Evolutionary conservation across 192 early-diverging fungal genomes (phyloP).

Genomic region (Coemansia sp.): DNA sequence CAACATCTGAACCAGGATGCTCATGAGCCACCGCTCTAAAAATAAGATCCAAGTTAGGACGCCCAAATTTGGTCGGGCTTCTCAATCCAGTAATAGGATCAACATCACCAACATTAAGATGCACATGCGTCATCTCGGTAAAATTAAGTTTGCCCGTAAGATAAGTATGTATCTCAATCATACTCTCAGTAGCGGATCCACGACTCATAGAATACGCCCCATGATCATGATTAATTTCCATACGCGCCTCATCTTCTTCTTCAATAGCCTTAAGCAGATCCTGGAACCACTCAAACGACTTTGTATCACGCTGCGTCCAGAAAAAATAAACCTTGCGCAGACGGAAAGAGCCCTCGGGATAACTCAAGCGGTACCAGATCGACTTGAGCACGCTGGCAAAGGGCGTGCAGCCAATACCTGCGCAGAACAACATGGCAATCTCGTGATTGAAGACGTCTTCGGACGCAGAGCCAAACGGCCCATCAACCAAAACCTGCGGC

Average conservation of each 20-base stretch:
- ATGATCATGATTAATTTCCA: slow-evolving; percentile 18
- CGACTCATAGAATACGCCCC: slow-evolving; percentile 27
- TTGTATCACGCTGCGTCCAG: slow-evolving; percentile 83
- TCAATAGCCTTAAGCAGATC: slow-evolving; percentile 80
- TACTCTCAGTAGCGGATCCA: slow-evolving; percentile 45
- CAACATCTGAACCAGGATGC: slow-evolving; percentile 77
- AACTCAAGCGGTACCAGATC: slow-evolving; percentile 73
- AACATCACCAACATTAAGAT: slow-evolving; percentile 60
- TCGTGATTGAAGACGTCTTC: slow-evolving; percentile 87
- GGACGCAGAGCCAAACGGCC: slow-evolving; percentile 75
- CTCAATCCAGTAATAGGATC: slow-evolving; percentile 74
- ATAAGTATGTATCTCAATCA: slow-evolving; percentile 81
- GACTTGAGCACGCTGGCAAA: slow-evolving; percentile 83
- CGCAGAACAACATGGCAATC: slow-evolving; percentile 74
- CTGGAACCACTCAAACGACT: slow-evolving; percentile 88
- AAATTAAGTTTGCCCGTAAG: slow-evolving; percentile 67
- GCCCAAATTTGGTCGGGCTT: slow-evolving; percentile 76
- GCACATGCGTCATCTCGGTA: slow-evolving; percentile 60
- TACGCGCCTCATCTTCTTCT: slow-evolving; percentile 66
- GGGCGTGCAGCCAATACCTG: slow-evolving; percentile 84
- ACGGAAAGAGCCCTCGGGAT: slow-evolving; percentile 51
- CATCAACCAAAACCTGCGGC: slow-evolving; percentile 75
- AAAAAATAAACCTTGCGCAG: slow-evolving; percentile 86
- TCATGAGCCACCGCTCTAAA: slow-evolving; percentile 64
- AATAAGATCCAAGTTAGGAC: slow-evolving; percentile 77